Conservation (phyloP, 2,329 filamentous ascomycete species). For the Fusarium pilosicola region DNA sequence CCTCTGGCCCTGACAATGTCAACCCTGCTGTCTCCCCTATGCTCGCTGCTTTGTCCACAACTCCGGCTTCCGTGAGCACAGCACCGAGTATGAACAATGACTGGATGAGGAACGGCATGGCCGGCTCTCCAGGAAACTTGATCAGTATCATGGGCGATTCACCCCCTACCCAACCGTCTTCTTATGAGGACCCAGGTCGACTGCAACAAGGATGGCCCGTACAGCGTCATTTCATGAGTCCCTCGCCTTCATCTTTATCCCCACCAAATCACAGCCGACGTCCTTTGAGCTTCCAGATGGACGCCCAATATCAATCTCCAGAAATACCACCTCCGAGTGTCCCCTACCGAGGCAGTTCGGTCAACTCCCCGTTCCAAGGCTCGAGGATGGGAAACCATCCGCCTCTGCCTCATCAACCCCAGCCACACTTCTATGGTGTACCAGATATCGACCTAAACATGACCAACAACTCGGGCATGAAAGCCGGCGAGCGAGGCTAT, state of each 20-base stretch:
- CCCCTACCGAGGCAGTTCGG: conserved; percentile 57
- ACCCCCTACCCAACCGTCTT: conserved; percentile 63
- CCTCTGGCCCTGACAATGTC: conserved; percentile 55
- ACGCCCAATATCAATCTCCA: conserved; percentile 55
- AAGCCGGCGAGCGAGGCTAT: conserved; percentile 75
- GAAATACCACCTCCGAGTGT: conserved; percentile 52
- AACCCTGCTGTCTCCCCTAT: conserved; percentile 57
- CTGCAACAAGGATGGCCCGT: conserved; percentile 58
- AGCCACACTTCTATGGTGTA: conserved; percentile 80
- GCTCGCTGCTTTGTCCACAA: conserved; percentile 60
- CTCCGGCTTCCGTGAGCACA: conserved; percentile 60
- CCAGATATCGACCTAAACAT: conserved; percentile 80
- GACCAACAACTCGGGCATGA: conserved; percentile 63
- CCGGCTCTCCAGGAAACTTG: conserved; percentile 63
- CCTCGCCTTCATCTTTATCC: conserved; percentile 56
- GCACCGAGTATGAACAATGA: conserved; percentile 59
- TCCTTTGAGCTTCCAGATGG: conserved; percentile 66
- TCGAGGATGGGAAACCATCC: conserved; percentile 60
- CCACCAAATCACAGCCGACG: conserved; percentile 53
- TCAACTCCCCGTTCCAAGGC: conserved; percentile 62
- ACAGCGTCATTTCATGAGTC: conserved; percentile 56
- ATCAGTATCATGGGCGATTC: conserved; percentile 63
- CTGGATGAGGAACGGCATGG: conserved; percentile 57
- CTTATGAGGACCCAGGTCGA: conserved; percentile 59
- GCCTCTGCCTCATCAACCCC: conserved; percentile 79